phyloP scores from a whole-genome alignment of 164 flowering plant species.

The Sextonia rubra region DNA sequence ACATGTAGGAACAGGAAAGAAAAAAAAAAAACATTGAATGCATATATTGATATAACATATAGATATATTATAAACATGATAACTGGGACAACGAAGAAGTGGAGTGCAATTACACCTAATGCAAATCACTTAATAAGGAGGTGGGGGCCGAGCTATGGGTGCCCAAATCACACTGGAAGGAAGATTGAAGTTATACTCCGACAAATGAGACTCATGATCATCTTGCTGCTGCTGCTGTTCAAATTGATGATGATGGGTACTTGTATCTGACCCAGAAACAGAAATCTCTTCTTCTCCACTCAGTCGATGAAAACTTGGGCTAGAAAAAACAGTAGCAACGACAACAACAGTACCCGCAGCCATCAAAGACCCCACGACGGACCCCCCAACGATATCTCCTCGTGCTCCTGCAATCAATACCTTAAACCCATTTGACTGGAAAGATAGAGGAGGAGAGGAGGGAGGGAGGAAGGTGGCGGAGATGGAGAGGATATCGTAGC shows the following conservation, averaged over 20 bases:
- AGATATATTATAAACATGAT: too few species aligned
- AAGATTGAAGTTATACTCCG: conserved; percentile 43
- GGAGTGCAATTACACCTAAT: too few species aligned
- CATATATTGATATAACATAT: too few species aligned
- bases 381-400: conserved; percentile 72
- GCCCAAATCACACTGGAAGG: conserved; percentile 61
- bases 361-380: conserved; percentile 46
- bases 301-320: conserved; percentile 47
- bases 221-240: too few species aligned
- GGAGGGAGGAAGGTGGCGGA: conserved; percentile 54
- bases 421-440: conserved; percentile 25
- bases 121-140: too few species aligned
- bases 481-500: conserved; percentile 66
- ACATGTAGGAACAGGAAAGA: too few species aligned
- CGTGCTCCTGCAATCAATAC: conserved; percentile 65
- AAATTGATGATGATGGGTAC: too few species aligned
- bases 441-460: conserved; percentile 6
- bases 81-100: too few species aligned
- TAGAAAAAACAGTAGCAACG: conserved; percentile 48
- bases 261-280: background rate
- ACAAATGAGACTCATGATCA: conserved; percentile 11
- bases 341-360: conserved; percentile 53
- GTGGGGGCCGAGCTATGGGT: conserved; percentile 48
- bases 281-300: conserved; percentile 32
- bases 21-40: too few species aligned